phyloP scores from a whole-genome alignment of 306 rosid genomes.

The Casuarina cunninghamiana region DNA sequence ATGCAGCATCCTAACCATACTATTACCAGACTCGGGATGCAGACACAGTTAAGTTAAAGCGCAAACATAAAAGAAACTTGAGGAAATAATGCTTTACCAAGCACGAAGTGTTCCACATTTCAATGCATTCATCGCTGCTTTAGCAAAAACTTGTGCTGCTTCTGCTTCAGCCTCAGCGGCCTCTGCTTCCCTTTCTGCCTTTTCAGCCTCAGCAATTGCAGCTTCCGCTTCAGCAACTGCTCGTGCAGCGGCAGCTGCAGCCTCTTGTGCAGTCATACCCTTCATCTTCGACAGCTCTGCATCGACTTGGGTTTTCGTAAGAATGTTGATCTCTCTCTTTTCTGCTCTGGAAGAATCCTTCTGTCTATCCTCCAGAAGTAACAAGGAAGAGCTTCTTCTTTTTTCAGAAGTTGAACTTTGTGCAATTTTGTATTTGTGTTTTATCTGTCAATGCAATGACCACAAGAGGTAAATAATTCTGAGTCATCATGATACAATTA shows the following conservation, averaged over 20 bases:
- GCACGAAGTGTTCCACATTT: conserved; percentile 59
- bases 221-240: conserved; percentile 96
- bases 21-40: conserved; percentile 7
- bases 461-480: conserved; percentile 17
- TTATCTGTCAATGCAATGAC: conserved; percentile 52
- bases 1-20: conserved; percentile 1
- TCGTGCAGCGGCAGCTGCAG: conserved; percentile 81
- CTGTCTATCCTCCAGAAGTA: conserved; percentile 52
- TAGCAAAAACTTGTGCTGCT: conserved; percentile 87
- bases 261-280: conserved; percentile 85
- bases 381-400: conserved; percentile 53
- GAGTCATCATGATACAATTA: conserved; percentile 12
- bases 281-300: conserved; percentile 69
- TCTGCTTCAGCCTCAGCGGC: conserved; percentile 93
- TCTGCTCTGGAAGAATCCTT: conserved; percentile 53
- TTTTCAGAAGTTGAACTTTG: conserved; percentile 57
- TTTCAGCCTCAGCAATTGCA: conserved; percentile 88
- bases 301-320: conserved; percentile 69
- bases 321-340: conserved; percentile 48
- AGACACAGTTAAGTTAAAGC: conserved; percentile 8
- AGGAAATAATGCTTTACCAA: conserved; percentile 42
- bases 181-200: conserved; percentile 93
- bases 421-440: conserved; percentile 73
- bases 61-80: conserved; percentile 9
- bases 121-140: conserved; percentile 85